Base-by-base conservation (phyloP, 306 rosid genomes). In the Glycine latifolia region DNA sequence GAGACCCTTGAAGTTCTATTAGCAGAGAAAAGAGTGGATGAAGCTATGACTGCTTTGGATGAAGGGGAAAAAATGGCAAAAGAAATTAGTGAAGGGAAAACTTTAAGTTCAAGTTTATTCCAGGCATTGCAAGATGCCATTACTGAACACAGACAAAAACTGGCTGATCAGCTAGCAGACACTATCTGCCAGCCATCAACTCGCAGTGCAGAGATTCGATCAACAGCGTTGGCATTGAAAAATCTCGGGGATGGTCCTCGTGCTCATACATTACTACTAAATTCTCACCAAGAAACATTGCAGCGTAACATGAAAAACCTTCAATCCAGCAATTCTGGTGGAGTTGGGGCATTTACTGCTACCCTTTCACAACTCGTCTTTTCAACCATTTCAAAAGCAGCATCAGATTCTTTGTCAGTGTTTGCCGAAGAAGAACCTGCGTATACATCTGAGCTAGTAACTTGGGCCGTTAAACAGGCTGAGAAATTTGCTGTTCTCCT, bases 181-280 rank as follows among this genome's bases (percentile, higher is more conserved):
- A 87, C 91, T 31, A 86, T 89, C 56, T 68, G 87, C 56, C 98
- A 89, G 44, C 87, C 94, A 79, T 93, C 94, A 16, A 88, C 92
- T 35, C 85, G 89, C 0, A 85, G 88, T 0, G 74, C 79, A 15
- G 99, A 90, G 89, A 89, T 91, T 73, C 93, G 97, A 31, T 79
- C 91, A 49, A 85, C 93, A 0, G 92, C 88, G 3, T 31, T 79
- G 49, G 89, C 95, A 47, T 82, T 95, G 77, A 90, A 91, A 80
- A 86, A 75, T 35, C 96, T 95, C 0, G 98, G 99, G 12, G 98
- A 95, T 13, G 99, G 99, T 47, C 84, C 97, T 33, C 97, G 92
- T 8, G 92, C 98, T 1, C 98, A 93, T 73, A 83, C 87, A 7
- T 75, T 93, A 86, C 83, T 95, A n/a, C 92, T 95, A 2, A 77